Base-by-base conservation (phyloP, 2,329 filamentous ascomycete genomes). In the Penicillium sp. region DNA sequence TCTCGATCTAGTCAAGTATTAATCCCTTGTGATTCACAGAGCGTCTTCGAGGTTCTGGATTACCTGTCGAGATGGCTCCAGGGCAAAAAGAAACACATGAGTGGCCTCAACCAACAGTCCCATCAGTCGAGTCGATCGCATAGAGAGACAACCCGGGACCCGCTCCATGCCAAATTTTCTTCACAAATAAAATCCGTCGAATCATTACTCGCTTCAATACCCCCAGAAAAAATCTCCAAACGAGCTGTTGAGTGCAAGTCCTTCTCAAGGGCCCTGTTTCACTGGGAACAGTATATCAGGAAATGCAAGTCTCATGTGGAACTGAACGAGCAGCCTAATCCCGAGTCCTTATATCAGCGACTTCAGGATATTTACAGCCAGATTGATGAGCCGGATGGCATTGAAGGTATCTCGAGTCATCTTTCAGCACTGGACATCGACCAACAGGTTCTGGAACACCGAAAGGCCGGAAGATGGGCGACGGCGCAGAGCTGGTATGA, bases 401-500 rank as follows among this genome's bases (percentile, higher is more conserved):
- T 99, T 27, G 92, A 97, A 68, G 94, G 94, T 2, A 93, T 99
- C 54, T 96, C 93, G 1, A 86, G 91, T 17, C 89, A 94, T 68
- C 78, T 97, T 3, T 88, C 89, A 52, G 85, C 91, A 9, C 78
- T 97, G n/a, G 90, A 95, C 59, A 87, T 97, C 43, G 89, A 96
- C 54, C 93, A 97, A 68, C 92, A 97, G 68, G 88, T 97, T 26
- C 80, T 97, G 49, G 91, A 95, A 63, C 91, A 99, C 73, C 85
- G 89, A 51, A 97, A 96, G 70, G 90, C 92, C 17, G 94, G 94
- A 3, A 82, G 92, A 56, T 99, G 94, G 92, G 87, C 90, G 13
- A 90, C 93, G 45, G 94, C 92, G 20, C 94, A 97, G 73, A 96
- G 90, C 57, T 99, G 95, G 94, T 97, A 97, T 70, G 92, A 99